These are phyloP conservation scores for Fraxinus floribunda DNA, from an alignment of 305 asterid species.

Conservation along the genomic window DNA sequence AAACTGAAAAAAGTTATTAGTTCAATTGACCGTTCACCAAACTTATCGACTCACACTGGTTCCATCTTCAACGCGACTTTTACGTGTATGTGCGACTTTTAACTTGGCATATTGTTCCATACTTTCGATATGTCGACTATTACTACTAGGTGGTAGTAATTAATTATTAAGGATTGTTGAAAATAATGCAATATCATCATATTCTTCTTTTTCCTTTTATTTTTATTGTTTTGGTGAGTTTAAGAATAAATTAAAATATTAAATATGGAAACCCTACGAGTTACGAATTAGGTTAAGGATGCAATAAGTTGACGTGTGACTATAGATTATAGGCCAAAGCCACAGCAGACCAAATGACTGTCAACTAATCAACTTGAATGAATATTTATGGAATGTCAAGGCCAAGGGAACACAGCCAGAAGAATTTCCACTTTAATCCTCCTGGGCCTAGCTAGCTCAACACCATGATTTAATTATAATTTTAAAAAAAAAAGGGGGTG, in stretches of 20 bases:
- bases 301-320: not conserved
- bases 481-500: too few relatives aligned
- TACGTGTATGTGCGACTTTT: too few relatives aligned
- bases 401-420: not conserved
- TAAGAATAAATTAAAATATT: not conserved
- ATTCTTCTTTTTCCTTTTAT: not conserved
- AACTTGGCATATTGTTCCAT: not conserved
- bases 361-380: not conserved
- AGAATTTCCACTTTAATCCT: not conserved
- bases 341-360: not conserved
- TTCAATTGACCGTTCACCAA: not conserved
- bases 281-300: not conserved
- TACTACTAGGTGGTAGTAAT: not conserved
- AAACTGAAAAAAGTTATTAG: not conserved
- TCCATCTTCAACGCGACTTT: not conserved
- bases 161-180: not conserved
- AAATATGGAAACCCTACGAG: not conserved
- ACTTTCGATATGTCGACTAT: not conserved
- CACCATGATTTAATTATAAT: not conserved
- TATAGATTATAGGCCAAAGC: not conserved
- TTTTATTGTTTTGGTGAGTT: not conserved
- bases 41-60: not conserved
- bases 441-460: not conserved
- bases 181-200: not conserved
- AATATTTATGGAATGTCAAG: not conserved